Evolutionary conservation across 78 protist genomes (phyloP).

Genomic region (Monosiga brevicollis): DNA sequence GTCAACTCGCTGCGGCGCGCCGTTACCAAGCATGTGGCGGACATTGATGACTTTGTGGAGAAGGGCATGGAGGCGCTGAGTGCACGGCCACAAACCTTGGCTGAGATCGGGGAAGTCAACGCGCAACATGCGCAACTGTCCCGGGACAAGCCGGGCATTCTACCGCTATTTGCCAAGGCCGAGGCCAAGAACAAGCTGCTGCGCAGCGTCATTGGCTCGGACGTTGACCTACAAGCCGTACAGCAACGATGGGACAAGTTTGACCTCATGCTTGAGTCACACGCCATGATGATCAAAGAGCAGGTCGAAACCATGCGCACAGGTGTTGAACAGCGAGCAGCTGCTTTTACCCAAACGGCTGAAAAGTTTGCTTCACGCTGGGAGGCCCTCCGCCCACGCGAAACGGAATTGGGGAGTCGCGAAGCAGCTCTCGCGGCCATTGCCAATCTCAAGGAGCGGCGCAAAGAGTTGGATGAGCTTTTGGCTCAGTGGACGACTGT

Average conservation of each 20-base stretch:
- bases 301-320: conserved; percentile 17
- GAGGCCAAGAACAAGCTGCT: conserved; percentile 21
- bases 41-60: conserved; percentile 17
- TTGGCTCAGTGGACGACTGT: background rate
- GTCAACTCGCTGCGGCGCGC: conserved; percentile 14
- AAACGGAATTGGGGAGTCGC: background rate
- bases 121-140: background rate
- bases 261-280: conserved; percentile 27
- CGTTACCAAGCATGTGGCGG: background rate
- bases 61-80: conserved; percentile 15
- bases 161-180: background rate
- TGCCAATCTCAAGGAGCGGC: conserved; percentile 7
- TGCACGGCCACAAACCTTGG: conserved; percentile 13
- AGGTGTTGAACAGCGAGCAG: background rate
- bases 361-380: conserved; percentile 25
- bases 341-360: background rate
- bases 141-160: background rate
- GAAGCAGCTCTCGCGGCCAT: background rate
- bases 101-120: conserved; percentile 44
- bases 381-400: conserved; percentile 35
- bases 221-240: background rate
- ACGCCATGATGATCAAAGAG: conserved; percentile 23
- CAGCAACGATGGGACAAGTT: conserved; percentile 25
- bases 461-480: conserved; percentile 24
- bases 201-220: conserved; percentile 8